Evolutionary conservation across 2,329 filamentous ascomycete species (phyloP).

Genomic region (Rhynchosporium agropyri): DNA sequence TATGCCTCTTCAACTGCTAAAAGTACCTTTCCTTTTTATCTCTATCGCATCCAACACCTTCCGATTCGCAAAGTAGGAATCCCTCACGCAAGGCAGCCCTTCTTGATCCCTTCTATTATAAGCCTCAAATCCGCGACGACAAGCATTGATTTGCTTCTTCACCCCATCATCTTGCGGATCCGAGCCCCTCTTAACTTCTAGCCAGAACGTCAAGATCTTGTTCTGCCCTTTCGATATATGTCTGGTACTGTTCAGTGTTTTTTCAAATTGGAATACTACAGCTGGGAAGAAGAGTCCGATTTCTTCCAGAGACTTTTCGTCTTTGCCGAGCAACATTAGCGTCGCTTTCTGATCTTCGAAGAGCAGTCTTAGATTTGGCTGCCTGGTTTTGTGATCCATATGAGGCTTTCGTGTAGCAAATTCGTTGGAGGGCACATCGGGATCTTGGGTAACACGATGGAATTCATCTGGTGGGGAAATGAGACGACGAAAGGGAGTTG

Average conservation of each 20-base stretch:
- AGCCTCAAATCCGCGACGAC: conserved; percentile 2
- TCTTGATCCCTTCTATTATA: neutral
- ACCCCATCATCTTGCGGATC: neutral
- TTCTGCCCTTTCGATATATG: neutral
- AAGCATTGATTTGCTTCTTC: conserved; percentile 4
- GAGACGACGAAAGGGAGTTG: neutral
- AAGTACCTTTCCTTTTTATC: neutral
- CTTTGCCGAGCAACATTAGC: neutral
- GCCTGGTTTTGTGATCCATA: neutral
- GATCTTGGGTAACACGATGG: neutral
- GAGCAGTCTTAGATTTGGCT: neutral
- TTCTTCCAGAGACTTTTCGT: neutral
- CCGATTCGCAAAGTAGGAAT: conserved; percentile 11
- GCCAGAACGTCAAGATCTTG: neutral
- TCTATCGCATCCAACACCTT: neutral
- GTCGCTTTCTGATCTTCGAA: neutral
- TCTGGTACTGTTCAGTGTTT: neutral
- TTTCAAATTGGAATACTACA: neutral
- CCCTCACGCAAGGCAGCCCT: neutral
- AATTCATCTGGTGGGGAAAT: neutral
- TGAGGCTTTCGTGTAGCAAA: neutral
- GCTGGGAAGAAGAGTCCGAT: conserved; percentile 6
- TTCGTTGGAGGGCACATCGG: neutral
- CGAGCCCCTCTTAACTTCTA: neutral
- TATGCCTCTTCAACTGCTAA: neutral